phyloP scores from a whole-genome alignment of 2,329 filamentous ascomycete species.

The Tolypocladium tropicale region DNA sequence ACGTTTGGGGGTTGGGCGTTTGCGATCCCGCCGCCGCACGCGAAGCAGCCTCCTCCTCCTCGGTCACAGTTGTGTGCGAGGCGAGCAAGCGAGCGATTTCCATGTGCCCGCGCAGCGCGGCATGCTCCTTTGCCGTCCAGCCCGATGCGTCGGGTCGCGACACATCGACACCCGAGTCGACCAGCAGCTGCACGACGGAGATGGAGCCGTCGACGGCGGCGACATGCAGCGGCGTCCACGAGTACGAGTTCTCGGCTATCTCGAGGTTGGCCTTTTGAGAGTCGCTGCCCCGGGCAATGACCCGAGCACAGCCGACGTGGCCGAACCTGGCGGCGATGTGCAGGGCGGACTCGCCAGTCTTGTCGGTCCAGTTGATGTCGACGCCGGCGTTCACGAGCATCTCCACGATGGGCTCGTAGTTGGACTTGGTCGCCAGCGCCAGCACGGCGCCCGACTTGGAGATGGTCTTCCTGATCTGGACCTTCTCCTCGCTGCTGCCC shows the following conservation, averaged over 20 bases:
- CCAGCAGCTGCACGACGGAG: constrained; percentile 62
- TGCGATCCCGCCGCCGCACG: constrained; percentile 10
- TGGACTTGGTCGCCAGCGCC: constrained; percentile 77
- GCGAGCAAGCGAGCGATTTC: constrained; percentile 63
- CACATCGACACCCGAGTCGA: constrained; percentile 68
- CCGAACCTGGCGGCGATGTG: constrained; percentile 88
- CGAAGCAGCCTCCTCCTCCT: constrained; percentile 18
- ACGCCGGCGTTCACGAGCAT: constrained; percentile 84
- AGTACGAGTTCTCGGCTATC: constrained; percentile 70
- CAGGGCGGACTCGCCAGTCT: constrained; percentile 80
- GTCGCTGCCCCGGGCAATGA: constrained; percentile 60
- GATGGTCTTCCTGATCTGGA: constrained; percentile 56
- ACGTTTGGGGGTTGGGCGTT: constrained; percentile 25
- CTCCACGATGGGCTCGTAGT: constrained; percentile 74
- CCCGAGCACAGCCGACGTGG: constrained; percentile 67
- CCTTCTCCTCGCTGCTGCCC: constrained; percentile 50
- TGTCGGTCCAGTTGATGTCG: constrained; percentile 88
- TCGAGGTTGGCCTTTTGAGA: constrained; percentile 68
- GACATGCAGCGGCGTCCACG: constrained; percentile 93
- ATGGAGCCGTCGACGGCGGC: constrained; percentile 83
- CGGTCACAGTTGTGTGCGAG: constrained; percentile 35
- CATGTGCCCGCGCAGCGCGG: constrained; percentile 80
- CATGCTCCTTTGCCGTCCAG: constrained; percentile 91
- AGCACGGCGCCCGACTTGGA: constrained; percentile 82
- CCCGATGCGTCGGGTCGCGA: constrained; percentile 73